These are phyloP conservation scores for Martiniozyma abietophila DNA, from an alignment of 805 yeast genomes.

Conservation along the genomic window DNA sequence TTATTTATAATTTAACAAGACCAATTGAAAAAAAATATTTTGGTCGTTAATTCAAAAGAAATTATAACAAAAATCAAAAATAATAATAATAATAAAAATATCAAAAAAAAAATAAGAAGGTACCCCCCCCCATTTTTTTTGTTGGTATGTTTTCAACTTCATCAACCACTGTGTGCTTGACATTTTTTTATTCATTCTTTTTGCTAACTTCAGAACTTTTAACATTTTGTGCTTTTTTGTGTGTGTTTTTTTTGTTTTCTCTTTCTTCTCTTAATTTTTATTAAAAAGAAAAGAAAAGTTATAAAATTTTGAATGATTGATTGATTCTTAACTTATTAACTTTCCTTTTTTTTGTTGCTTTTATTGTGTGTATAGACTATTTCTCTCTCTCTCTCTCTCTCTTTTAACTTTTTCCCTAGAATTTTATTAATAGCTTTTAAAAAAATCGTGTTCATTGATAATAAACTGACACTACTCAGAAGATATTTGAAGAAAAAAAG, in stretches of 20 bases:
- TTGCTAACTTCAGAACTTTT: not conserved
- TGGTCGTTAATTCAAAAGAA: constrained; percentile 31
- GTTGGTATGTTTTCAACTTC: not conserved
- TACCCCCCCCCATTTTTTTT: constrained; percentile 2
- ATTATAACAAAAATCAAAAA: no score
- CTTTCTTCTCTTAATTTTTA: constrained; percentile 1
- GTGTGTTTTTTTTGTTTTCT: not conserved
- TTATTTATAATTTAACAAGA: constrained; percentile 50
- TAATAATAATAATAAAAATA: no score
- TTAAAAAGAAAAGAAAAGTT: no score
- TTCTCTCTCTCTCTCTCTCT: not conserved
- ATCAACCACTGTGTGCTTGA: not conserved
- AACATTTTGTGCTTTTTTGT: not conserved
- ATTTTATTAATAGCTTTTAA: no score
- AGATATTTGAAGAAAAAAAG: no score
- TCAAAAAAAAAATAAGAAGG: no score
- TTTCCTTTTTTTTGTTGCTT: not conserved
- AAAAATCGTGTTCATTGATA: no score
- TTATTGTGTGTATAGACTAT: not conserved
- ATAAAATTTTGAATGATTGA: no score
- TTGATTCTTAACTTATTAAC: no score
- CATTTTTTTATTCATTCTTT: not conserved
- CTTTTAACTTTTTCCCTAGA: no score
- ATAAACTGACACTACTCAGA: no score
- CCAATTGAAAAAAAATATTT: constrained; percentile 58